phyloP scores from a whole-genome alignment of 371 early-diverging fungal genomes.

The Mucor circinelloides region DNA sequence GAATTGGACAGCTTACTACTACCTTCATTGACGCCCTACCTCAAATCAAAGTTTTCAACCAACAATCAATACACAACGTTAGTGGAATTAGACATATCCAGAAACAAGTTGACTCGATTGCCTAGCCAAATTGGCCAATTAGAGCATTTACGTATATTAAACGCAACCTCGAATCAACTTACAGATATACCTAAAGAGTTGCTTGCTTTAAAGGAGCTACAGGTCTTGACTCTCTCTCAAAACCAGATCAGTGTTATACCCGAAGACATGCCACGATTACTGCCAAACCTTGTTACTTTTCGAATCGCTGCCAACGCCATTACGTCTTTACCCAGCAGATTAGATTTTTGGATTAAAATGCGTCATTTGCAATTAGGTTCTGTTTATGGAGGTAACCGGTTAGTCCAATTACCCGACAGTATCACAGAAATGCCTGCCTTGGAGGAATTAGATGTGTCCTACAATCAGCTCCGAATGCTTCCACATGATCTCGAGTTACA shows the following conservation, averaged over 20 bases:
- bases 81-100: slow-evolving; percentile 62
- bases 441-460: slow-evolving; percentile 58
- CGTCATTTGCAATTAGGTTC: slow-evolving; percentile 63
- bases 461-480: slow-evolving; percentile 51
- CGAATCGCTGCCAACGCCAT: slow-evolving; percentile 58
- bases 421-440: slow-evolving; percentile 49
- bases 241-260: slow-evolving; percentile 53
- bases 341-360: slow-evolving; percentile 48
- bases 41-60: slow-evolving; percentile 1
- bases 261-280: slow-evolving; percentile 37
- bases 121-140: slow-evolving; percentile 49
- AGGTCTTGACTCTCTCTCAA: slow-evolving; percentile 59
- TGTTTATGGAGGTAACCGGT: slow-evolving; percentile 61
- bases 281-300: slow-evolving; percentile 52
- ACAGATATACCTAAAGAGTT: slow-evolving; percentile 54
- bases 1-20: slow-evolving; percentile 36
- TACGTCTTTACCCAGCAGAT: slow-evolving; percentile 38
- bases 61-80: slow-evolving; percentile 33
- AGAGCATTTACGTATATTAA: slow-evolving; percentile 49
- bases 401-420: slow-evolving; percentile 48
- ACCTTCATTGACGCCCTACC: slow-evolving; percentile 42
- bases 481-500: slow-evolving; percentile 29
- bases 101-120: slow-evolving; percentile 48
- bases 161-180: slow-evolving; percentile 60
- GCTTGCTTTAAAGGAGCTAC: slow-evolving; percentile 44